Evolutionary conservation across 805 yeast genomes (phyloP).

Genomic region (Saturnispora silvae): DNA sequence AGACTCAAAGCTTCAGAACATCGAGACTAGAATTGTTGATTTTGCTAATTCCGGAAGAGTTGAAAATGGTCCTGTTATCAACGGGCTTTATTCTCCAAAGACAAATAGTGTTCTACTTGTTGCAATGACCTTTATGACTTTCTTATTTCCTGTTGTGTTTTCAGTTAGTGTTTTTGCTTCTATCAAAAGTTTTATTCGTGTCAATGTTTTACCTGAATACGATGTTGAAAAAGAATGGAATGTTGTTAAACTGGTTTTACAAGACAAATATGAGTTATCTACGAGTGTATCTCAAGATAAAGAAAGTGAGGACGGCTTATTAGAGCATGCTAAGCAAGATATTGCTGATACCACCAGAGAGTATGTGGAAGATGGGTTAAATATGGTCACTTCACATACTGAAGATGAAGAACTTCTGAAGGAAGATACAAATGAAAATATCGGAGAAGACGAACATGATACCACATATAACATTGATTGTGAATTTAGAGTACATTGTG

Average conservation of each 20-base stretch:
- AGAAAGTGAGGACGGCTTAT: constrained; percentile 1
- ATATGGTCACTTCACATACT: constrained; percentile 3
- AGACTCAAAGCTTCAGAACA: constrained; percentile 6
- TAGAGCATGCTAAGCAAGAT: constrained; percentile 7
- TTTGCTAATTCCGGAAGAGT: constrained; percentile 26
- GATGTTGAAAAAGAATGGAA: constrained; percentile 11
- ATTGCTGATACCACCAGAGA: constrained; percentile 21
- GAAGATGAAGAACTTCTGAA: not conserved
- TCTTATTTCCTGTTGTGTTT: constrained; percentile 20
- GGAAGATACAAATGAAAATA: too few relatives aligned
- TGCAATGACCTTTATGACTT: constrained; percentile 2
- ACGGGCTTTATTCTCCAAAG: constrained; percentile 1
- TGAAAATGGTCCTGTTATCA: not conserved
- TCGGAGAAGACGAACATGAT: not conserved
- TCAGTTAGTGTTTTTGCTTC: constrained; percentile 20
- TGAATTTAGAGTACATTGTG: constrained; percentile 10
- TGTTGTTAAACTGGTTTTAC: not conserved
- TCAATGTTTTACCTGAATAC: constrained; percentile 6
- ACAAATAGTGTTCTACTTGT: constrained; percentile 2
- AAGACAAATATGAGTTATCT: constrained; percentile 1
- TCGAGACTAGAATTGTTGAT: constrained; percentile 42
- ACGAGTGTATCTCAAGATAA: constrained; percentile 3
- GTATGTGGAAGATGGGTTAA: constrained; percentile 21
- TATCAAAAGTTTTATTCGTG: constrained; percentile 18
- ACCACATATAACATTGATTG: constrained; percentile 8